Conservation (phyloP, 1,284 basidiomycete species). For the Ustilago lituana region DNA sequence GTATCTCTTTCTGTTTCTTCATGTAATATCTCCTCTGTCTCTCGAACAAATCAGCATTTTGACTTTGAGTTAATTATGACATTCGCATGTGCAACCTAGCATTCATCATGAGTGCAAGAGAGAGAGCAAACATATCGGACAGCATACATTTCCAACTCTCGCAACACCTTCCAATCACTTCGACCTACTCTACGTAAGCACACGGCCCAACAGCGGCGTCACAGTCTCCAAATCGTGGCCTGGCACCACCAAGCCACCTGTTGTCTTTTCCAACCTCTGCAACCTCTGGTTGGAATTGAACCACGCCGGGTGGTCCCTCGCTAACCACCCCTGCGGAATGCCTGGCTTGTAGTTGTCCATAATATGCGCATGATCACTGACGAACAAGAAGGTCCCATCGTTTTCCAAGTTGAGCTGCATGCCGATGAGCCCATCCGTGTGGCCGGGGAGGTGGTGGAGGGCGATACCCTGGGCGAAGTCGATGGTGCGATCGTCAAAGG, state of each 20-base stretch:
- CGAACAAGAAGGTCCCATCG: slow-evolving; percentile 54
- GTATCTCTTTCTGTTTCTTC: too few species aligned
- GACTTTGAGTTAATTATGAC: too few species aligned
- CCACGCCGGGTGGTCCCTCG: slow-evolving; percentile 56
- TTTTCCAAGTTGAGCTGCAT: slow-evolving; percentile 59
- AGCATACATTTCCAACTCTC: too few species aligned
- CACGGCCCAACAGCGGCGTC: slow-evolving; percentile 30
- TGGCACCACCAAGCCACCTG: slow-evolving; percentile 45
- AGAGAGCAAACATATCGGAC: too few species aligned
- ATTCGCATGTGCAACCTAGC: too few species aligned
- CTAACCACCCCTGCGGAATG: slow-evolving; percentile 56
- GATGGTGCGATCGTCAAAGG: slow-evolving; percentile 55
- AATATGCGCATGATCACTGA: slow-evolving; percentile 53
- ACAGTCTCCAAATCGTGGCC: slow-evolving; percentile 50
- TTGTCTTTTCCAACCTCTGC: slow-evolving; percentile 52
- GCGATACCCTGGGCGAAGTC: slow-evolving; percentile 61
- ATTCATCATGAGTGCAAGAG: too few species aligned
- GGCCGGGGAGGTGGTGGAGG: slow-evolving; percentile 62
- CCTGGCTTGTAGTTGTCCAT: slow-evolving; percentile 57
- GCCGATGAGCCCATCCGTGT: slow-evolving; percentile 61
- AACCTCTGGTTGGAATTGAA: slow-evolving; percentile 57
- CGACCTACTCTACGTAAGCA: slow-evolving; percentile 22
- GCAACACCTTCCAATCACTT: too few species aligned
- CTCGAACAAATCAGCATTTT: too few species aligned
- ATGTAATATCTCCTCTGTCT: too few species aligned